Evolutionary conservation across 495 filamentous ascomycete genomes (phyloP).

Genomic region (Lasiosphaeria miniovina): DNA sequence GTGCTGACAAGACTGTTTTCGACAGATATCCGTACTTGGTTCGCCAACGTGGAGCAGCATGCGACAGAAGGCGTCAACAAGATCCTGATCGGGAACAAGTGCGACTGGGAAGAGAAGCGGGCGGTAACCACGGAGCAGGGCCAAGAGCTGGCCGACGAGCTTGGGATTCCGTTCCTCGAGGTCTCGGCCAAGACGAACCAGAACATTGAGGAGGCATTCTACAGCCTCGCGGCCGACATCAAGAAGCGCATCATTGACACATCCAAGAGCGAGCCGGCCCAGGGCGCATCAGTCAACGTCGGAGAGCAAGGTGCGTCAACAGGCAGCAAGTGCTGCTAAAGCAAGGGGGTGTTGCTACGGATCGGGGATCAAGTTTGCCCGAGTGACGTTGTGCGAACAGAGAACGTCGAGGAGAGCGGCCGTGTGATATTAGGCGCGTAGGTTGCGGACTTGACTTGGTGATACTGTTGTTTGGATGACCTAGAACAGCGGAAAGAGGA

Average conservation of each 20-base stretch:
- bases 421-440: no score
- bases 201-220: slow-evolving; percentile 99
- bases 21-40: slow-evolving; percentile 97
- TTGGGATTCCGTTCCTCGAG: slow-evolving; percentile 97
- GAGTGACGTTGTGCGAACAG: background rate
- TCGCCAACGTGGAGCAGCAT: slow-evolving; percentile 98
- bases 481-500: no score
- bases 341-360: background rate
- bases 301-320: slow-evolving; percentile 59
- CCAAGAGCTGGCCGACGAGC: slow-evolving; percentile 89
- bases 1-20: background rate
- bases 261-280: slow-evolving; percentile 68
- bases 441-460: no score
- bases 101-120: slow-evolving; percentile 99
- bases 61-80: slow-evolving; percentile 99
- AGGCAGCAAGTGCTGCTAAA: slow-evolving; percentile 83
- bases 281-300: slow-evolving; percentile 64
- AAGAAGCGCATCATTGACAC: slow-evolving; percentile 93
- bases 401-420: background rate
- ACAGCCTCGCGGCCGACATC: slow-evolving; percentile 90
- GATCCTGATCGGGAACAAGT: slow-evolving; percentile 99
- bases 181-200: slow-evolving; percentile 98
- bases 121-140: slow-evolving; percentile 89
- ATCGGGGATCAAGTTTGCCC: background rate
- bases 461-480: no score